Evolutionary conservation across 2,329 filamentous ascomycete species (phyloP).

Genomic region (Fusarium globosum): DNA sequence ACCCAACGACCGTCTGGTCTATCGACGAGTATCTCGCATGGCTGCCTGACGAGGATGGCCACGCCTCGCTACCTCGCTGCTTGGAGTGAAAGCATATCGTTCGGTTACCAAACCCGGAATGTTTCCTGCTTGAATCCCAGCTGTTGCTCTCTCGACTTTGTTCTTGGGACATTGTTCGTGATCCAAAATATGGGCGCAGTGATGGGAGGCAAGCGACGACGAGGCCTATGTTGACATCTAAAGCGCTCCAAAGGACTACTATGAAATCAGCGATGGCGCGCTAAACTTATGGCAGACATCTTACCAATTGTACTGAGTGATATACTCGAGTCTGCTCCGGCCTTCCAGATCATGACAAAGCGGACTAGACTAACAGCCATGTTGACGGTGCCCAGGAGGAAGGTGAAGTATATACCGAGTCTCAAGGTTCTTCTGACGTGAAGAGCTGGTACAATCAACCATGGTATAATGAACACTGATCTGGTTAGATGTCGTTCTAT

Average conservation of each 20-base stretch:
- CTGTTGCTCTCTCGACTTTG: not conserved
- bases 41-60: not conserved
- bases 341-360: slow-evolving; percentile 22
- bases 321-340: slow-evolving; percentile 10
- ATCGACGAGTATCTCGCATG: not conserved
- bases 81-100: not conserved
- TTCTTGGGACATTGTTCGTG: not conserved
- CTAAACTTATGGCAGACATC: no score
- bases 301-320: slow-evolving; percentile 26
- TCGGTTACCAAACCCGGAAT: not conserved
- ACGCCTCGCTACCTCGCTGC: not conserved
- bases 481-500: fast-evolving
- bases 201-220: slow-evolving; percentile 35
- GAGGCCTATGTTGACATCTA: slow-evolving; percentile 34
- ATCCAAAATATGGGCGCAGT: slow-evolving; percentile 32
- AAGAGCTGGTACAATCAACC: slow-evolving; percentile 23
- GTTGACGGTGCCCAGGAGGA: slow-evolving; percentile 33
- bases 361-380: slow-evolving; percentile 25
- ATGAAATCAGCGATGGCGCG: no score
- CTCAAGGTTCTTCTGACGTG: slow-evolving; percentile 8
- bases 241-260: slow-evolving; percentile 23
- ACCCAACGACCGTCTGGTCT: not conserved
- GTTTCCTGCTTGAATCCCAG: not conserved
- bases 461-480: not conserved
- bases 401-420: slow-evolving; percentile 32